Conservation (phyloP, 441 rosid genomes). For the Hura crepitans region DNA sequence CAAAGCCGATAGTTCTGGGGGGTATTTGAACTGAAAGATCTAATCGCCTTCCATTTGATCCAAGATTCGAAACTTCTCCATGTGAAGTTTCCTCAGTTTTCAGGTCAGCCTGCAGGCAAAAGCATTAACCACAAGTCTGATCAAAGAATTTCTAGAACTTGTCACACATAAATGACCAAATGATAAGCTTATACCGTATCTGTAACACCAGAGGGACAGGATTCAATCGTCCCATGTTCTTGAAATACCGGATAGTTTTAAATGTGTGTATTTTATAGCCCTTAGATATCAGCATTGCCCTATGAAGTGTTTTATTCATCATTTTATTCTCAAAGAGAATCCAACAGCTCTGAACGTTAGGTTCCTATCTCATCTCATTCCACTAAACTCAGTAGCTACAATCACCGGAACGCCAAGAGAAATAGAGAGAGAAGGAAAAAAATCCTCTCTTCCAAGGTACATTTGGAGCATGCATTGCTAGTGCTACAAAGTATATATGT, state of each 20-base stretch:
- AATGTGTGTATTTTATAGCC: not conserved
- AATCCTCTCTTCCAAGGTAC: not conserved
- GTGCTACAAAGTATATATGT: too few relatives aligned
- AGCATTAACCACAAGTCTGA: constrained; percentile 12
- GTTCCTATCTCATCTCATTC: not conserved
- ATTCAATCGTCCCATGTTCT: not conserved
- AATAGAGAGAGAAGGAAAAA: not conserved
- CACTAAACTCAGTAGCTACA: not conserved
- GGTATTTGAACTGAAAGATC: constrained; percentile 87
- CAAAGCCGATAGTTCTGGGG: constrained; percentile 49
- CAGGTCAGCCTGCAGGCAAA: constrained; percentile 36
- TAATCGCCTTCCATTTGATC: constrained; percentile 38
- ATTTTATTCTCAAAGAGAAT: not conserved
- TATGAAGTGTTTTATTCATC: not conserved
- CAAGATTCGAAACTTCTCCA: constrained; percentile 41
- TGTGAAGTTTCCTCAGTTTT: constrained; percentile 32
- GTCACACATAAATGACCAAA: not conserved
- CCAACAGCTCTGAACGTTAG: not conserved
- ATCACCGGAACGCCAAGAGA: not conserved
- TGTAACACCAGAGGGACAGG: not conserved
- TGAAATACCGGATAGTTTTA: not conserved
- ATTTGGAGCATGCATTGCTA: too few relatives aligned
- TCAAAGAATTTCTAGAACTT: constrained; percentile 1
- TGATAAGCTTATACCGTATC: not conserved
- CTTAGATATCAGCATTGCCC: not conserved